Evolutionary conservation across 345 rosid genomes (phyloP), one percentile per base, ranked within the genome.

Genomic region (Mangifera indica): DNA sequence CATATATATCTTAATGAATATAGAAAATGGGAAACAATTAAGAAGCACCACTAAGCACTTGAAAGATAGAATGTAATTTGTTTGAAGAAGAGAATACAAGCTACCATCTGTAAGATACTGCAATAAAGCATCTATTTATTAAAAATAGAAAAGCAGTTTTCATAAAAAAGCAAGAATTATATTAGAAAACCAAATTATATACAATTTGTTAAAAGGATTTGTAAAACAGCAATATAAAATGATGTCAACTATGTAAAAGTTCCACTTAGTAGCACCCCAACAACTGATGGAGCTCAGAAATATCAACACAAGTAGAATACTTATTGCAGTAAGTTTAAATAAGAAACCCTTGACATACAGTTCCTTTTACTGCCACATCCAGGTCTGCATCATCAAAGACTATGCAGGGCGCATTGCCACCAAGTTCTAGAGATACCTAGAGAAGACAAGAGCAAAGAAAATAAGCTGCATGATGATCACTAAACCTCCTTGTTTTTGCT

Each of bases 361-460:
- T 49, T 87, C 98, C 99, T 81, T 91, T 95, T 37, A 95, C 91
- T 60, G 98, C 98, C 61, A 91, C 98, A 54, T 91, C 94, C 77
- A 92, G 59, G 82, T 92, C 91, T 22, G 99, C 99, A 75, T 91
- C 97, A 80, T 95, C 94, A 85, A 95, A 95, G 72, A 95, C 81
- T 72, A 95, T 95, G 85, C 96, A 95, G 60, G 97, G 99, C 69
- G 99, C 99, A 78, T 92, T 92, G 66, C 99, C 99, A 18, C 97
- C 99, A 63, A 95, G 98, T 82, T 95, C 99, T 76, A 95, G 81
- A 77, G 99, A 92, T 60, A 92, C 68, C 99, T 91, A 78, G 21
- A 73, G 60, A 63, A 64, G 66, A 29, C 45, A 77, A 68, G 62
- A 52, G 46, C 5, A 25, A 60, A 73, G 56, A 40, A 60, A 75